Percentiles rank a stretch among this genome's conserved stretches.
Conservation (phyloP, 2,329 filamentous ascomycete genomes). For the Colletotrichum caudatum region DNA sequence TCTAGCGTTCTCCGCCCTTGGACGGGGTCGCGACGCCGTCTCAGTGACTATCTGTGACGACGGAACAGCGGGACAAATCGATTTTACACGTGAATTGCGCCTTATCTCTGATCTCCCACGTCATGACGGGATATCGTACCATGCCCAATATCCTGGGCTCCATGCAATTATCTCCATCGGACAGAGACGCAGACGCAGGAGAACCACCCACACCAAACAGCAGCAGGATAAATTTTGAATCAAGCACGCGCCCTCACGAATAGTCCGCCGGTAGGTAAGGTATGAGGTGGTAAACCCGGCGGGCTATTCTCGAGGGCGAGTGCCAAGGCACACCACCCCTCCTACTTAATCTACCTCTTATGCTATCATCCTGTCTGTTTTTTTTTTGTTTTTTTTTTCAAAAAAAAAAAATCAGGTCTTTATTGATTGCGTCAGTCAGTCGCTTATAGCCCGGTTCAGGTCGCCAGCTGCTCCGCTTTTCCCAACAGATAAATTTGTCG, state of each 20-base stretch:
- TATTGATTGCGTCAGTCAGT: background rate
- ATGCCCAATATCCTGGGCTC: constrained; percentile 4
- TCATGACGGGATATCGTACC: constrained; percentile 34
- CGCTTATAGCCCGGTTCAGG: background rate
- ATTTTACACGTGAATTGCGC: constrained; percentile 39
- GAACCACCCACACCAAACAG: constrained; percentile 12
- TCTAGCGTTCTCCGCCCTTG: background rate
- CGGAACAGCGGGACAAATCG: constrained; percentile 35
- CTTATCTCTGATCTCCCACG: constrained; percentile 35
- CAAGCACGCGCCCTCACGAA: background rate
- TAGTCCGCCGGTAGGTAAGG: background rate
- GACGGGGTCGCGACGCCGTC: constrained; percentile 1
- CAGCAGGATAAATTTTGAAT: background rate
- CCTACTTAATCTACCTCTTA: background rate
- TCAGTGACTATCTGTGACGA: constrained; percentile 5
- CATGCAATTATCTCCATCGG: background rate
- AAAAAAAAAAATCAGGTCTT: too few relatives aligned
- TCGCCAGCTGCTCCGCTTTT: background rate
- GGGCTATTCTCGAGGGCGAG: background rate
- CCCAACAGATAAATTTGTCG: constrained; percentile 2
- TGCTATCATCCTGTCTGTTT: background rate
- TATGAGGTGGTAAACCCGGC: background rate
- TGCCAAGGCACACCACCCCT: background rate
- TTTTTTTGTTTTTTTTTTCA: too few relatives aligned
- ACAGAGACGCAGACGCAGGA: background rate